These are phyloP conservation scores for Wickerhamomyces bisporus DNA, from an alignment of 805 yeast genomes.

Conservation along the genomic window DNA sequence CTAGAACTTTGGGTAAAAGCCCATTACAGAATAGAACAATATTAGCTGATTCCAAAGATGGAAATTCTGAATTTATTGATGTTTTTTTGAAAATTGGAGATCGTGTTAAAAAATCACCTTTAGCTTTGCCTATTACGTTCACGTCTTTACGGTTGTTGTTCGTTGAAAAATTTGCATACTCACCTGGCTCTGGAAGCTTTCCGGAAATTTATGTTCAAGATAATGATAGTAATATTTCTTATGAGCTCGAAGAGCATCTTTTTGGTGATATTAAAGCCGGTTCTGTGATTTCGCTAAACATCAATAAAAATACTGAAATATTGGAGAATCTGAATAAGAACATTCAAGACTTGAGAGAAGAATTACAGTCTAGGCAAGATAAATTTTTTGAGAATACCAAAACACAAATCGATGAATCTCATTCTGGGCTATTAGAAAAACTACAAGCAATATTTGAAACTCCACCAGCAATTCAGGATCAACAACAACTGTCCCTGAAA, in stretches of 20 bases:
- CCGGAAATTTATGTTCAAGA: constrained; percentile 79
- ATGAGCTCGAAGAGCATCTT: constrained; percentile 72
- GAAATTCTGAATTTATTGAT: constrained; percentile 1
- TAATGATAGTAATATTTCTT: constrained; percentile 50
- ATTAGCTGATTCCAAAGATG: background rate
- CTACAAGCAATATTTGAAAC: constrained; percentile 12
- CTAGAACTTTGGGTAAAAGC: constrained; percentile 12
- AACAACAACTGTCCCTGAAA: constrained; percentile 1
- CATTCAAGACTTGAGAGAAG: constrained; percentile 15
- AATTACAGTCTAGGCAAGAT: constrained; percentile 10
- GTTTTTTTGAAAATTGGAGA: constrained; percentile 48
- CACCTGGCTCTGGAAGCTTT: constrained; percentile 65
- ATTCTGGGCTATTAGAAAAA: constrained; percentile 13
- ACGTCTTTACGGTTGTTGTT: constrained; percentile 61
- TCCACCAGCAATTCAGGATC: background rate
- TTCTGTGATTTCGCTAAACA: constrained; percentile 52
- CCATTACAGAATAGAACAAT: constrained; percentile 3
- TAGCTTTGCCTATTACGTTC: constrained; percentile 27
- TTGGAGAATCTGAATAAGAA: constrained; percentile 11
- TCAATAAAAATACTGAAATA: constrained; percentile 30
- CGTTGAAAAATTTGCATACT: constrained; percentile 81
- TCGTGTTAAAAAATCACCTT: constrained; percentile 47
- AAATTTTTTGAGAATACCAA: constrained; percentile 14
- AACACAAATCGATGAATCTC: constrained; percentile 22
- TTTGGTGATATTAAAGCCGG: constrained; percentile 58